phyloP scores from a whole-genome alignment of 371 early-diverging fungal species.

The Mortierella polycephala region DNA sequence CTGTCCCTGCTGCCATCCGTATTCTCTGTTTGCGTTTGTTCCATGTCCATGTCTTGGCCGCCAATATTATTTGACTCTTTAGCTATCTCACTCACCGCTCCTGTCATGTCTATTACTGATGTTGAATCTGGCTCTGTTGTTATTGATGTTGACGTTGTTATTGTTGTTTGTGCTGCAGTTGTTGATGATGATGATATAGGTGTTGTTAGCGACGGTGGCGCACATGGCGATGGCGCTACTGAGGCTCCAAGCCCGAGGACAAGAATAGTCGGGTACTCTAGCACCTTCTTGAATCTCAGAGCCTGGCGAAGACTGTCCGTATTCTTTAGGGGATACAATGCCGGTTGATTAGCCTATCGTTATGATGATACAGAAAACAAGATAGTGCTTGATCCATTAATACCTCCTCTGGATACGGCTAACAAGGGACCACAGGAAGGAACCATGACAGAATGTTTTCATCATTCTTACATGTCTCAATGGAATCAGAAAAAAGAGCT shows the following conservation, averaged over 20 bases:
- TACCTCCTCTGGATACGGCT: too few relatives aligned
- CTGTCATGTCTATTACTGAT: too few relatives aligned
- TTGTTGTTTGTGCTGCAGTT: background rate
- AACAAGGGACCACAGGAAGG: too few relatives aligned
- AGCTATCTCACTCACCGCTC: too few relatives aligned
- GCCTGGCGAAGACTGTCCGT: constrained; percentile 33
- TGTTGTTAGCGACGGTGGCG: too few relatives aligned
- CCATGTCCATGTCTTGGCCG: too few relatives aligned
- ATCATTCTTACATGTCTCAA: constrained; percentile 35
- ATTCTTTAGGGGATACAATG: constrained; percentile 30
- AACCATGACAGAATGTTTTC: background rate
- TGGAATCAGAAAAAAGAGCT: constrained; percentile 41
- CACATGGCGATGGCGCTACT: background rate
- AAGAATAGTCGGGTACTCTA: constrained; percentile 44
- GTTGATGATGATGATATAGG: background rate
- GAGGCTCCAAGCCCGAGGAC: constrained; percentile 19
- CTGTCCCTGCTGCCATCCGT: background rate
- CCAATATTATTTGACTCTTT: too few relatives aligned
- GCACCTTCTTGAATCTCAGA: constrained; percentile 40
- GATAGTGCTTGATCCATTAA: background rate
- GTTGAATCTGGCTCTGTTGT: too few relatives aligned
- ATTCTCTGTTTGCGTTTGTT: background rate
- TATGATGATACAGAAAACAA: background rate
- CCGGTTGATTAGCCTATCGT: constrained; percentile 42
- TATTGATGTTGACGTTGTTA: too few relatives aligned